phyloP scores from a whole-genome alignment of 2,329 filamentous ascomycete genomes.

The Exophiala alcalophila region DNA sequence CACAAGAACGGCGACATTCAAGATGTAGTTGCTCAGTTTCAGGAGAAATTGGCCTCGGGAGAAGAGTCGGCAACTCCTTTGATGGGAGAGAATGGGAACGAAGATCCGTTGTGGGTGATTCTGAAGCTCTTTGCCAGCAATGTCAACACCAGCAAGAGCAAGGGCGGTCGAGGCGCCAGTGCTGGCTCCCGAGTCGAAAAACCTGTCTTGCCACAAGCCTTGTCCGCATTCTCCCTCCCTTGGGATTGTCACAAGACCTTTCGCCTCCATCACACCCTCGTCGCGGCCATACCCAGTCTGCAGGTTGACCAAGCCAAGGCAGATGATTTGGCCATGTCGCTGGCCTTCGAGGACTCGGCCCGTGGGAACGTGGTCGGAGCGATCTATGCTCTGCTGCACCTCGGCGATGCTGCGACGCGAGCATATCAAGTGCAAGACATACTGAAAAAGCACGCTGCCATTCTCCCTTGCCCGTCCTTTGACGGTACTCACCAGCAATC shows the following conservation, averaged over 20 bases:
- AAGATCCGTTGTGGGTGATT: conserved; percentile 76
- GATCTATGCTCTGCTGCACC: conserved; percentile 72
- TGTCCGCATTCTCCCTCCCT: conserved; percentile 73
- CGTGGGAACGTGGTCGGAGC: conserved; percentile 67
- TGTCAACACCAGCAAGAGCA: conserved; percentile 35
- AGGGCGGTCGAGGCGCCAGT: conserved; percentile 3
- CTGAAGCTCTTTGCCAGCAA: conserved; percentile 69
- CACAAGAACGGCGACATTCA: conserved; percentile 66
- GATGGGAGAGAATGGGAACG: conserved; percentile 57
- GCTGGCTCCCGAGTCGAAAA: conserved; percentile 36
- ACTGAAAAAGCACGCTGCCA: conserved; percentile 66
- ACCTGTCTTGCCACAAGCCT: conserved; percentile 61
- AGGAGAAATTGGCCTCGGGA: conserved; percentile 68
- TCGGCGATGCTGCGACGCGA: conserved; percentile 63
- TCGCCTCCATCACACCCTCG: conserved; percentile 73
- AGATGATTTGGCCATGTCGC: conserved; percentile 65
- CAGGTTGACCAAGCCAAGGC: conserved; percentile 58
- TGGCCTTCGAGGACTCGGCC: conserved; percentile 50
- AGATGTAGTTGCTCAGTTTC: conserved; percentile 69
- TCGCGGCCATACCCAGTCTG: conserved; percentile 50
- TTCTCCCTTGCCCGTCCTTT: conserved; percentile 59
- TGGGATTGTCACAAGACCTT: conserved; percentile 76
- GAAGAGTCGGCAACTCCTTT: conserved; percentile 66
- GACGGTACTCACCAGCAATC: conserved; percentile 34
- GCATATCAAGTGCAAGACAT: conserved; percentile 68